Evolutionary conservation across 345 rosid species (phyloP), one percentile per base, ranked within the genome.

Genomic region (Reutealis trisperma): DNA sequence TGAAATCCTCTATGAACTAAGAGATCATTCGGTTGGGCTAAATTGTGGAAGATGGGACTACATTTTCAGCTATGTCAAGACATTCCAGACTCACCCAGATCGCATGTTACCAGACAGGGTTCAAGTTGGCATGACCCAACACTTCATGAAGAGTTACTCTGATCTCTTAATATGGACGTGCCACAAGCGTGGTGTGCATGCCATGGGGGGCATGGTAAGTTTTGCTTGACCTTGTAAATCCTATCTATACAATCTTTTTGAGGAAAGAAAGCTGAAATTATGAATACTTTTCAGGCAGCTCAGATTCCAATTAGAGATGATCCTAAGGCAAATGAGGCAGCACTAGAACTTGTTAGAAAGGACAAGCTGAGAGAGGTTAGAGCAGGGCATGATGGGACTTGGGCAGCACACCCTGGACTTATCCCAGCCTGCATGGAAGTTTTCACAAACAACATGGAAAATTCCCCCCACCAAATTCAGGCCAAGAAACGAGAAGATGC

Each of bases 321-420:
- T 64, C 90, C 87, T 0, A 82, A 57, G 47, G 99, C 95, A 16
- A 96, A 96, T 60, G 92, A 93, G 78, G 91, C 85, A 8, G 98
- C 99, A 6, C 69, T 96, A 41, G 97, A 91, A 12, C 89, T 91
- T 10, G 99, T 96, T 60, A 86, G 82, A 84, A 93, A 93, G 82
- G 98, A 93, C 85, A 96, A 96, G 85, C 86, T 84, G n/a, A 84
- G 98, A 79, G 98, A 96, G 75, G 97, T 84, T 21, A 87, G 64
- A 76, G 98, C 97, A 61, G 98, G 97, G 7, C 98, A 93, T 55
- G 98, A 96, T 78, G 99, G 99, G 54, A 93, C 97, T 27, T 93
- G 97, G 99, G 99, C 98, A 8, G 98, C 99, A 41, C 98, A 93
- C 77, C 98, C 98, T 2, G 98, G 99, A 51, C 90, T 92, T 5